Percentiles rank a stretch among this genome's conserved stretches.
Evolutionary conservation across 148 eudicot genomes (phyloP).

Genomic region (Dianthus caryophyllus): DNA sequence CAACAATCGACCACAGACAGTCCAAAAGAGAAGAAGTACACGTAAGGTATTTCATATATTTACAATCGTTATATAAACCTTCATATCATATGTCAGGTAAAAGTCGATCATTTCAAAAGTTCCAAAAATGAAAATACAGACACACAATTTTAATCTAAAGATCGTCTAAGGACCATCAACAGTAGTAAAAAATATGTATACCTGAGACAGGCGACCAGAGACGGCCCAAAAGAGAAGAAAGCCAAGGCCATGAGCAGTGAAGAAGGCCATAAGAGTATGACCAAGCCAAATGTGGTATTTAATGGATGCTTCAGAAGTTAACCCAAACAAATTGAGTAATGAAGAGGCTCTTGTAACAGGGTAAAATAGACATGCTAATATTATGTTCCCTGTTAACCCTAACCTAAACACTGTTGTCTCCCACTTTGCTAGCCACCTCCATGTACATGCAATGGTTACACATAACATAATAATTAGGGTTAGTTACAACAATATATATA

Average conservation of each 20-base stretch:
- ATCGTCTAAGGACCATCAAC: no score
- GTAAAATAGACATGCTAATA: conserved; percentile 57
- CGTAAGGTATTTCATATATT: no score
- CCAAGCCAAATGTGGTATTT: conserved; percentile 91
- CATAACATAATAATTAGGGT: no score
- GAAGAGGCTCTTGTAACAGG: conserved; percentile 75
- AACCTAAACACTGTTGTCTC: conserved; percentile 37
- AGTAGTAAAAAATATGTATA: no score
- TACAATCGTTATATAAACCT: no score
- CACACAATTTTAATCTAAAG: no score
- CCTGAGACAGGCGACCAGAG: conserved; percentile 41
- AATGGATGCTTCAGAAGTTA: conserved; percentile 69
- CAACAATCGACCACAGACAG: no score
- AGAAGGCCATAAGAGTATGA: conserved; percentile 51
- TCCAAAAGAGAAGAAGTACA: no score
- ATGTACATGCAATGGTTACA: neutral
- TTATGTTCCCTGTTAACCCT: conserved; percentile 61
- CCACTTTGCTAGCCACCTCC: conserved; percentile 65
- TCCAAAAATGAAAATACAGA: no score
- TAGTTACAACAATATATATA: no score
- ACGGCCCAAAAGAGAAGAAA: conserved; percentile 54
- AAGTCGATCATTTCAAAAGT: no score
- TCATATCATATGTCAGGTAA: no score
- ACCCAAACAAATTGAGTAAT: conserved; percentile 53
- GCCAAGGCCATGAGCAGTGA: conserved; percentile 59